Evolutionary conservation across 225 moss, liverwort and hornwort genomes (phyloP), one percentile per base, ranked within the genome.

Genomic region (Marchantia paleacea): DNA sequence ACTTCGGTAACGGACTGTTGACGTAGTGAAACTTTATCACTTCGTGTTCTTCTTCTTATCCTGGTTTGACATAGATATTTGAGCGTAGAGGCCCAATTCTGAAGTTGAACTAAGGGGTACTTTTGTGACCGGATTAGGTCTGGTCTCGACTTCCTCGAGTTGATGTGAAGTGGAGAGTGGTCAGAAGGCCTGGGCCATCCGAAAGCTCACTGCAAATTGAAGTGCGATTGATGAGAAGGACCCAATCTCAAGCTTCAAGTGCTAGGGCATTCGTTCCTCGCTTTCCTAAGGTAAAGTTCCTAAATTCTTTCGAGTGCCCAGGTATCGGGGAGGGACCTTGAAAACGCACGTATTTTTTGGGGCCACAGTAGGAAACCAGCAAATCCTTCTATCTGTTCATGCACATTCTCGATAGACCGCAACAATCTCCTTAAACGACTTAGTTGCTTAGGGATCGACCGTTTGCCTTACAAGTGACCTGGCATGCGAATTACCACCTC

Each of bases 201-300:
- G 89, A 80, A 30, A 85, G 64, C 70, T 89, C 92, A 55, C 88
- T 88, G 77, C 80, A 90, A 78, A 80, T 97, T 52, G 92, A 91
- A 81, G 84, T 97, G 80, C 82, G 86, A 70, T 86, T 95, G 64
- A 79, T 65, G 25, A 89, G 94, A 80, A 87, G 81, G 16, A 89
- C 86, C 65, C 22, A 85, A 30, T 90, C 90, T 64, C 85, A 83
- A 30, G 83, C 81, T 82, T 62, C 85, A 58, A 92, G 85, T 82
- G 84, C 87, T 22, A 92, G 99, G 81, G 99, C 99, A 65, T 91
- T 88, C 82, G 91, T 92, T 66, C 99, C 99, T 83, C 88, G 90
- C 73, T 99, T 99, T 82, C 94, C 99, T 69, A 99, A 99, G 97
- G 97, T 97, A 83, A 76, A 73, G 10, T 26, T 12, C n/a, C 79